phyloP scores from a whole-genome alignment of 163 green algal genomes.

The Coccomyxa subellipsoidea region DNA sequence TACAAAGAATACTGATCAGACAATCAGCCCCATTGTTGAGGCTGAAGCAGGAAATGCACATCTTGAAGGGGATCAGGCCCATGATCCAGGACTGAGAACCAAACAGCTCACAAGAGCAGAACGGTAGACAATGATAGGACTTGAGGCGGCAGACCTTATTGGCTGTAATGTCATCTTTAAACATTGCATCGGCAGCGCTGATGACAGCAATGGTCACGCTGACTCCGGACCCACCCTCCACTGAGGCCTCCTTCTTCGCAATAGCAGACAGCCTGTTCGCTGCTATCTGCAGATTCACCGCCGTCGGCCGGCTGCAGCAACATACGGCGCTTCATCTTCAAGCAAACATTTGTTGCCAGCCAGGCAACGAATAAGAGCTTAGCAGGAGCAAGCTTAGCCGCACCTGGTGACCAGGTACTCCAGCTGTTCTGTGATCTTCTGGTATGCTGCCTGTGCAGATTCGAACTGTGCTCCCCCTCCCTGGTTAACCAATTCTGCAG shows the following conservation, averaged over 20 bases:
- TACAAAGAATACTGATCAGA: no score
- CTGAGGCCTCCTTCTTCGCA: constrained; percentile 34
- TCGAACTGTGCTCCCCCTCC: constrained; percentile 47
- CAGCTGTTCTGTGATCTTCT: constrained; percentile 58
- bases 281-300: constrained; percentile 93
- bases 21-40: no score
- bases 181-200: constrained; percentile 67
- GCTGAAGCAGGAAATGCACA: no score
- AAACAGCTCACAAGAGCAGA: no score
- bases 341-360: neutral
- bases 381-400: neutral
- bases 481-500: constrained; percentile 58
- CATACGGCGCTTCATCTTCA: neutral
- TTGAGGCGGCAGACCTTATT: constrained; percentile 60
- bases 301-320: constrained; percentile 82
- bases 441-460: constrained; percentile 27
- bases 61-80: neutral
- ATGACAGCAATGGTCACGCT: constrained; percentile 66
- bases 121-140: neutral
- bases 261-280: constrained; percentile 62
- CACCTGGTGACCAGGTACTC: constrained; percentile 87
- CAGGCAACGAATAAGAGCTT: neutral
- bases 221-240: constrained; percentile 32
- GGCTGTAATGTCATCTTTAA: constrained; percentile 78
- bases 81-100: no score